These are phyloP conservation scores for Berberis thunbergii DNA, from an alignment of 164 flowering plant species.

Conservation along the genomic window DNA sequence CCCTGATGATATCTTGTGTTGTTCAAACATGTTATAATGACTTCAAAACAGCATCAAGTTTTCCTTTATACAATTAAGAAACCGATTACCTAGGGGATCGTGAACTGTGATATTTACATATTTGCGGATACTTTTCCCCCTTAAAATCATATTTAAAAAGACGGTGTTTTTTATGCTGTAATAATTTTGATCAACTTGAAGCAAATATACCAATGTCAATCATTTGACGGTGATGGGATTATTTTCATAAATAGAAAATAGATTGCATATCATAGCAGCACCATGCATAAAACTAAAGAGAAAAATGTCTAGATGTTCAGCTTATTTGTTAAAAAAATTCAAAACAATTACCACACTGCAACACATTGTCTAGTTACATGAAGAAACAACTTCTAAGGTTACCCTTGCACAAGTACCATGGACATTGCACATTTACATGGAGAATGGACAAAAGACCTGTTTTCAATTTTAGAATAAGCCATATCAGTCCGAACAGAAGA, in stretches of 20 bases:
- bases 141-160: no score
- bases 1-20: slow-evolving; percentile 41
- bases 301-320: slow-evolving; percentile 12
- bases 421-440: slow-evolving; percentile 57
- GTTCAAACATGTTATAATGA: slow-evolving; percentile 35
- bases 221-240: neutral
- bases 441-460: slow-evolving; percentile 95
- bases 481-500: slow-evolving; percentile 50
- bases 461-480: slow-evolving; percentile 80
- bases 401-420: slow-evolving; percentile 29
- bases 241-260: neutral
- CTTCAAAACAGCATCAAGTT: slow-evolving; percentile 38
- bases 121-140: no score
- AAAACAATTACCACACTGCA: slow-evolving; percentile 4
- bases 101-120: neutral
- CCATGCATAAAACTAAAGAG: neutral
- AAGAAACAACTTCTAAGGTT: slow-evolving; percentile 18
- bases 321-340: neutral
- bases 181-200: no score
- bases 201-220: neutral
- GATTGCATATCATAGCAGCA: neutral
- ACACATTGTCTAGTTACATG: slow-evolving; percentile 22
- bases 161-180: no score
- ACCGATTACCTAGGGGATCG: neutral
- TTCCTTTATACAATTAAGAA: slow-evolving; percentile 25